Evolutionary conservation across 2,329 filamentous ascomycete species (phyloP).

Genomic region (Camillea tinctor): DNA sequence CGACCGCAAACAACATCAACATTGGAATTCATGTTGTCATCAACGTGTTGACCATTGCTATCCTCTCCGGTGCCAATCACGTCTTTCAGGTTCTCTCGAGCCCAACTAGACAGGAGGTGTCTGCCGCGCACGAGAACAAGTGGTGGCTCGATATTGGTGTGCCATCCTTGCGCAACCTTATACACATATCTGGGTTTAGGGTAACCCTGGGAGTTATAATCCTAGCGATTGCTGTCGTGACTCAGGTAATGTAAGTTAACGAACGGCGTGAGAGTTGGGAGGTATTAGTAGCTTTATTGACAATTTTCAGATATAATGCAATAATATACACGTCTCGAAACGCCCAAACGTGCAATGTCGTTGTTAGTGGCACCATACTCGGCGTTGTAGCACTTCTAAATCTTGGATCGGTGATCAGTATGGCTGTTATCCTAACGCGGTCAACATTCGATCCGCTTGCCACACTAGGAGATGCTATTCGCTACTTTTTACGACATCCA

Average conservation of each 20-base stretch:
- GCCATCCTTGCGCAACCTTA: slow-evolving; percentile 50
- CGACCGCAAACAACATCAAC: slow-evolving; percentile 35
- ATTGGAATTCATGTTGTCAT: slow-evolving; percentile 45
- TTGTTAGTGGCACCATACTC: slow-evolving; percentile 44
- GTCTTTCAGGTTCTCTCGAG: slow-evolving; percentile 54
- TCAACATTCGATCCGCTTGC: slow-evolving; percentile 31
- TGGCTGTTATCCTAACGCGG: slow-evolving; percentile 25
- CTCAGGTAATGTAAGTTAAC: slow-evolving; percentile 49
- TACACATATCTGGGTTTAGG: slow-evolving; percentile 41
- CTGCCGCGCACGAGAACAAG: slow-evolving; percentile 43
- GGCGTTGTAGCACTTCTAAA: slow-evolving; percentile 35
- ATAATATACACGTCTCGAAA: slow-evolving; percentile 44
- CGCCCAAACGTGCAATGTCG: slow-evolving; percentile 38
- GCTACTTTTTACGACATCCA: slow-evolving; percentile 30
- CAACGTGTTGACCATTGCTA: slow-evolving; percentile 41
- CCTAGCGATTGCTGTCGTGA: slow-evolving; percentile 41
- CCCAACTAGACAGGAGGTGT: slow-evolving; percentile 50
- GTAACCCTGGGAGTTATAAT: slow-evolving; percentile 39
- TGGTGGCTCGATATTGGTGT: slow-evolving; percentile 55
- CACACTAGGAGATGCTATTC: slow-evolving; percentile 33
- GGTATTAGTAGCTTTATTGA: slow-evolving; percentile 14
- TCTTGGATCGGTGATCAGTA: slow-evolving; percentile 26
- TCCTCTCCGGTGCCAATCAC: slow-evolving; percentile 52
- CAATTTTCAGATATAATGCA: slow-evolving; percentile 47
- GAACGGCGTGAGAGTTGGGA: not conserved